Base-by-base conservation (phyloP, 768 basidiomycete genomes). In the Trametopsis cervina region DNA sequence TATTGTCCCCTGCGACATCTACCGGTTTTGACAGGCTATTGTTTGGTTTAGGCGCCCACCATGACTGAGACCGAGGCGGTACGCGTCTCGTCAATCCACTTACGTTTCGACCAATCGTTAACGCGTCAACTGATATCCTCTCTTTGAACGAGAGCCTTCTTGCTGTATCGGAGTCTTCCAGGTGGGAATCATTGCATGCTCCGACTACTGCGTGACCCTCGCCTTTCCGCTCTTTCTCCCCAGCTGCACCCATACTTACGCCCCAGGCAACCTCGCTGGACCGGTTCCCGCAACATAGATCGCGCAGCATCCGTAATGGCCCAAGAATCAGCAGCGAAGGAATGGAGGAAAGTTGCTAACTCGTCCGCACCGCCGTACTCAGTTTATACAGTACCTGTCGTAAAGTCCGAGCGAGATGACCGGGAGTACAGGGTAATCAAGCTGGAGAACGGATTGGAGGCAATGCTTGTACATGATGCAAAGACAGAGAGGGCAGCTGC, bases 401-500 rank as follows among this genome's bases (percentile, higher is more conserved):
- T 81, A 50, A 82, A 83, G 64, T 85, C 89, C 0, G 73, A 74
- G 44, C 78, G 84, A 57, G 91, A 95, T 61, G 81, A 88, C 57
- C 72, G 91, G 50, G 75, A 81, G 13, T 95, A 96, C 63, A 71
- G 85, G 42, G 63, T 93, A 40, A 85, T 99, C 53, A 74, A 74
- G 41, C 77, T 99, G n/a, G 74, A 81, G 5, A 99, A 98, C 60
- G 92, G 88, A 3, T 68, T 99, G n/a, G 83, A 89, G 52, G 92
- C 83, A 0, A 78, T 85, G 54, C 66, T 99, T 21, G 74, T 98
- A 12, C 83, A 83, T 47, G 95, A 99, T 62, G 66, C 77, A 0
- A 82, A 80, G 53, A 81, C 94, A 4, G 96, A 99, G 69, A 96
- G 94, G 67, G 88, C 91, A 10, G 90, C 93, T 0, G 96, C 95